Evolutionary conservation across 148 eudicot genomes (phyloP).

Genomic region (Chenopodium quinoa): DNA sequence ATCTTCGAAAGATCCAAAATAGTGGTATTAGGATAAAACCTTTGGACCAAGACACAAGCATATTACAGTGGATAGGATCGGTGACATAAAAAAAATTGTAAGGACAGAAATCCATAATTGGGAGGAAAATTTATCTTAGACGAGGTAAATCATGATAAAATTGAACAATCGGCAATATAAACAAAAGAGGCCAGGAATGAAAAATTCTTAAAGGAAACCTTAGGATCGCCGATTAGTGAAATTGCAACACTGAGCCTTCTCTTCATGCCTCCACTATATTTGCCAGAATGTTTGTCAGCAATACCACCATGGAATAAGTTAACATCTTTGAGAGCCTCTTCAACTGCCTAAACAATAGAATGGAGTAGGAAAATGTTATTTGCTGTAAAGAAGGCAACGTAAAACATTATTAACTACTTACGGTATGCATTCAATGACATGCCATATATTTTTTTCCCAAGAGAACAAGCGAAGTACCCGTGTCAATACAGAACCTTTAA

Average conservation of each 20-base stretch:
- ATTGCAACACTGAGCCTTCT: conserved; percentile 87
- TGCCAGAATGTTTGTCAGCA: conserved; percentile 63
- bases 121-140: not conserved
- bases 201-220: conserved; percentile 31
- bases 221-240: conserved; percentile 75
- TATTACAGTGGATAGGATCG: not conserved
- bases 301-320: conserved; percentile 63
- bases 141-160: not conserved
- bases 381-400: not conserved
- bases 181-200: too few relatives aligned
- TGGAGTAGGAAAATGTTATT: not conserved
- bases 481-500: conserved; percentile 38
- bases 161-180: not conserved
- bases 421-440: too few relatives aligned
- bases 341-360: conserved; percentile 49
- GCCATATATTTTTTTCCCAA: not conserved
- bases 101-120: not conserved
- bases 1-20: conserved; percentile 36
- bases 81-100: not conserved
- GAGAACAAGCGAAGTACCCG: conserved; percentile 8
- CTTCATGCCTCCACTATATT: conserved; percentile 88
- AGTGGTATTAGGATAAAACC: not conserved
- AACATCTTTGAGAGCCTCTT: conserved; percentile 63
- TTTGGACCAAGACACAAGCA: not conserved
- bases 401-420: not conserved